A percentile compares a stretch with the other conserved stretches of the same genome.
phyloP scores from a whole-genome alignment of 2,329 filamentous ascomycete genomes.

The Alternaria postmessia region DNA sequence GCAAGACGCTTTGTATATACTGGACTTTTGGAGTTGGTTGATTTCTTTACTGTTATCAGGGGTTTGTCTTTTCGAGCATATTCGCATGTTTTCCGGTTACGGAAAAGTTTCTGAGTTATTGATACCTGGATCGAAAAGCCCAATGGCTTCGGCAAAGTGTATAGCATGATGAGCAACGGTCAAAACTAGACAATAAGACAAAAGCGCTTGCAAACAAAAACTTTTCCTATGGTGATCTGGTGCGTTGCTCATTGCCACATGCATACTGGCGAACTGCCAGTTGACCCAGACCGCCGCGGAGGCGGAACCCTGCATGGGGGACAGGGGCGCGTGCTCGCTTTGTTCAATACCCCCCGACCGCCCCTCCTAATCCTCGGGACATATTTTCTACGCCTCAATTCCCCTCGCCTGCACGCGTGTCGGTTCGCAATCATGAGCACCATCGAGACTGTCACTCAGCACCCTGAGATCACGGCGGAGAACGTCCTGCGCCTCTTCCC shows the following conservation, averaged over 20 bases:
- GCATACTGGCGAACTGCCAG: not conserved
- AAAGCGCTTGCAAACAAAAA: not conserved
- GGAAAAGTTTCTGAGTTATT: constrained; percentile 47
- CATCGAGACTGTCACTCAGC: constrained; percentile 42
- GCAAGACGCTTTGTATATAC: constrained; percentile 16
- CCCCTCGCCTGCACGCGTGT: not conserved
- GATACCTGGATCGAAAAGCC: constrained; percentile 38
- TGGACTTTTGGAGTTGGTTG: constrained; percentile 31
- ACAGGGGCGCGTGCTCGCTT: constrained; percentile 6
- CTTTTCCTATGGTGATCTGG: not conserved
- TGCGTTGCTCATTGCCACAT: not conserved
- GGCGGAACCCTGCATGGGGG: constrained; percentile 13
- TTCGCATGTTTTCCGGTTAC: constrained; percentile 39
- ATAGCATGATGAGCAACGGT: constrained; percentile 10
- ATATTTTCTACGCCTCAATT: constrained; percentile 11
- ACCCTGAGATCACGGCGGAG: constrained; percentile 78
- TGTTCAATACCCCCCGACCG: constrained; percentile 11
- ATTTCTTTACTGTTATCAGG: constrained; percentile 25
- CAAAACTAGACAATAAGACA: constrained; percentile 8
- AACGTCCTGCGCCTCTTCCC: constrained; percentile 90
- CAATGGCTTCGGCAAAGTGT: constrained; percentile 5
- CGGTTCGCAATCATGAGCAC: constrained; percentile 42
- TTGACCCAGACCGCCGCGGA: constrained; percentile 3
- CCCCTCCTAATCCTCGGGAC: constrained; percentile 3
- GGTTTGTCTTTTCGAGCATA: constrained; percentile 27